phyloP scores from a whole-genome alignment of 139 green algal genomes.

The Zygnema cylindricum region DNA sequence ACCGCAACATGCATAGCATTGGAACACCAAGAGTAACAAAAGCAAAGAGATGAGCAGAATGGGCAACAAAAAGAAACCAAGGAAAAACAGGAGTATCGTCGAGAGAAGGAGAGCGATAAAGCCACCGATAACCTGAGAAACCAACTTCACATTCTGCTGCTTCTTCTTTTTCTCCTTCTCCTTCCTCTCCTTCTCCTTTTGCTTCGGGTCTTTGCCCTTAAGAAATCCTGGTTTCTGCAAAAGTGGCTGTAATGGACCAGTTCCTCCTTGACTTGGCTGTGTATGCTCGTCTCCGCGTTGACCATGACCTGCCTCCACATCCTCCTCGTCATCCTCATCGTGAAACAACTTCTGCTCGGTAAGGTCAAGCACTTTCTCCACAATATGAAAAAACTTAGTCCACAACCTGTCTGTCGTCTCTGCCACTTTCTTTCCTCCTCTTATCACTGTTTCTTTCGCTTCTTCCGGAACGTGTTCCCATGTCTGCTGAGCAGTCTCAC shows the following conservation, averaged over 20 bases:
- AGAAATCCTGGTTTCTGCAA: neutral
- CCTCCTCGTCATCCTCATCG: neutral
- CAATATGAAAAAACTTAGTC: neutral
- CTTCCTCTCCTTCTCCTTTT: constrained; percentile 3
- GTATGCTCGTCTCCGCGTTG: neutral
- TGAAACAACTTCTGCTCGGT: neutral
- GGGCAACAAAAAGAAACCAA: constrained; percentile 15
- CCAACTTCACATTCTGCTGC: neutral
- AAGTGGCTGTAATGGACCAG: neutral
- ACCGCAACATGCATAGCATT: constrained; percentile 13
- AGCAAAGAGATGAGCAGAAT: neutral
- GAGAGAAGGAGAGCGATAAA: constrained; percentile 1
- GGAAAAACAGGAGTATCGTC: constrained; percentile 15
- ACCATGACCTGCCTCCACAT: neutral
- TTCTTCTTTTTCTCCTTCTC: constrained; percentile 8
- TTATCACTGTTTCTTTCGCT: neutral
- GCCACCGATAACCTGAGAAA: neutral
- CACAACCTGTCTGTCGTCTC: neutral
- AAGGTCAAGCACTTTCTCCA: neutral
- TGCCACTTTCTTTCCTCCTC: neutral
- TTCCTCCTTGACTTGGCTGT: neutral
- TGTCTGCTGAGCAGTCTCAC: neutral
- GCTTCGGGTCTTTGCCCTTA: neutral
- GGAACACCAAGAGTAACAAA: neutral
- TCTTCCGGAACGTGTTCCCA: neutral